Evolutionary conservation across 2,329 filamentous ascomycete species (phyloP), one percentile per base, ranked within the genome.

Genomic region (Fusarium papillatum): DNA sequence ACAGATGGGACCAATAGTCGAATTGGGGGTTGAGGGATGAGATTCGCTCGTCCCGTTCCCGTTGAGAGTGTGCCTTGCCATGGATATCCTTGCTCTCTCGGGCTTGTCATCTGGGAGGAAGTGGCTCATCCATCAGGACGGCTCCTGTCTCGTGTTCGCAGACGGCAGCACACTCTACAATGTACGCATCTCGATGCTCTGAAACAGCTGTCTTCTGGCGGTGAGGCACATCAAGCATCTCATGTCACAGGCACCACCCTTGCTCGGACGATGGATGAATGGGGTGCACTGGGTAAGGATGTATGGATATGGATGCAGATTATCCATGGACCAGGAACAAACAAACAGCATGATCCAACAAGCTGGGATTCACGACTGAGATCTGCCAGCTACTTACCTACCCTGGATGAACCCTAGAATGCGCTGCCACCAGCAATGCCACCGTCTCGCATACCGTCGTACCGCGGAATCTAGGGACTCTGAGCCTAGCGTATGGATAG

Each of bases 131-230:
- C 29, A 24, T 16, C 38, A n/a, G 55, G 55, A 48, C 43, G 19
- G 16, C 16, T 34, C 24, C 46, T 43, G 39, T 66, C 48, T 43
- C 48, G 41, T 64, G 61, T 34, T 34, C n/a, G 41, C 19, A 36
- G 29, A 34, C 29, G 31, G 64, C 50, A 65, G 55, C 55, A 46
- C 26, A 46, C 26, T 57, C 50, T 17, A 48, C 36, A 41, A 22
- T 57, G 39, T 17, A 53, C 55, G 60, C 65, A 76, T 74, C 74
- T 76, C 68, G 74, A 74, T 69, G 68, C 65, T 29, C 59, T 76
- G 74, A 75, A 76, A 76, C 74, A 76, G 61, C 41, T 67, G 74
- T 69, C 53, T 72, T 72, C 65, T 76, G 38, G 74, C 74, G 74
- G 74, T 76, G 71, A 75, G 66, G 55, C 53, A 38, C 7, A 41